phyloP scores from a whole-genome alignment of 208 protist species.

The Trichomonas tenax region DNA sequence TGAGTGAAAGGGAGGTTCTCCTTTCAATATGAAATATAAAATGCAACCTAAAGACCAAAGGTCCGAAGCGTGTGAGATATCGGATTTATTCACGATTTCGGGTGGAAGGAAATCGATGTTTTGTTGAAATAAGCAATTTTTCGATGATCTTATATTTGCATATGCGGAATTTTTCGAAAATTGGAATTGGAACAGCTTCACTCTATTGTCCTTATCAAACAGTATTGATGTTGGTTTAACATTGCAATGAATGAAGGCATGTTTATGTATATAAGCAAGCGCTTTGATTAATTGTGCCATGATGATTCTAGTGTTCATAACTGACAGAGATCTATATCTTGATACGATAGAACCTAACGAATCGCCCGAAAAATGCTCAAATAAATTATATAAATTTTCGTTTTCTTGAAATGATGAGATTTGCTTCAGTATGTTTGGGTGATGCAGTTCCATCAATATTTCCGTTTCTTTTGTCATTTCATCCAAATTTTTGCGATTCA shows the following conservation, averaged over 20 bases:
- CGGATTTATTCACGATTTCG: background rate
- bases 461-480: background rate
- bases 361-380: background rate
- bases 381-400: conserved; percentile 4
- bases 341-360: background rate
- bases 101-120: background rate
- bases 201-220: background rate
- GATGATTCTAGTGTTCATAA: background rate
- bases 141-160: background rate
- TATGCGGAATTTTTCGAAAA: background rate
- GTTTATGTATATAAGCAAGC: background rate
- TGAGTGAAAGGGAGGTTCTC: background rate
- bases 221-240: background rate
- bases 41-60: background rate
- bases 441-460: background rate
- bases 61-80: background rate
- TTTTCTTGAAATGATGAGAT: background rate
- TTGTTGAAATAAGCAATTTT: background rate
- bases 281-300: background rate
- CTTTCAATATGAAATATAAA: background rate
- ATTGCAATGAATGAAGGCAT: background rate
- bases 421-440: background rate
- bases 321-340: background rate
- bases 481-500: background rate
- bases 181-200: background rate